These are phyloP conservation scores for Saturnispora kantuleensis DNA, from an alignment of 805 yeast species.

Conservation along the genomic window DNA sequence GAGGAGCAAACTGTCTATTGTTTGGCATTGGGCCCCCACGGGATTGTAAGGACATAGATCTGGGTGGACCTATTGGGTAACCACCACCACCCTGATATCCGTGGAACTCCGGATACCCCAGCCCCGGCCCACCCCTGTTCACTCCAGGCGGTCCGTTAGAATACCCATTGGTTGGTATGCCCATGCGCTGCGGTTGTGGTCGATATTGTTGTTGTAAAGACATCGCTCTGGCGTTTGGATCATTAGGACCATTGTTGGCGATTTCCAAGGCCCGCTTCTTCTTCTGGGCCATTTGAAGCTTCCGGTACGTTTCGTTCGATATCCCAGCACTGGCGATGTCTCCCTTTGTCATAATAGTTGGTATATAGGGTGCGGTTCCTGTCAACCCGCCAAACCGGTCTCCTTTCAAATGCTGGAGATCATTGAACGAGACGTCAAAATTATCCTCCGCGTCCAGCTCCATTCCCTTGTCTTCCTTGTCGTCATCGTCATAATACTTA, in stretches of 20 bases:
- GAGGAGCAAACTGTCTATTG: slow-evolving; percentile 23
- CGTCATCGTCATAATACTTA: slow-evolving; percentile 14
- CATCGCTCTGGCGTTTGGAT: slow-evolving; percentile 1
- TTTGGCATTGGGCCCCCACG: slow-evolving; percentile 10
- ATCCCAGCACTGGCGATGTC: slow-evolving; percentile 23
- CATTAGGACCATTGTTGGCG: slow-evolving; percentile 17
- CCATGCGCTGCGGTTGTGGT: slow-evolving; percentile 1
- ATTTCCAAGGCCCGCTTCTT: slow-evolving; percentile 36
- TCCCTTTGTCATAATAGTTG: slow-evolving; percentile 41
- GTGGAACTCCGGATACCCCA: background rate
- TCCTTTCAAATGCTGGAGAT: slow-evolving; percentile 52
- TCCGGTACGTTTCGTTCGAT: slow-evolving; percentile 56
- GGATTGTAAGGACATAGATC: slow-evolving; percentile 14
- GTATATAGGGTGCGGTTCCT: slow-evolving; percentile 68
- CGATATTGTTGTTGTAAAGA: slow-evolving; percentile 7
- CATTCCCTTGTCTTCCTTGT: slow-evolving; percentile 19
- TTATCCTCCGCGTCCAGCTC: slow-evolving; percentile 25
- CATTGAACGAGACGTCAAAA: slow-evolving; percentile 48
- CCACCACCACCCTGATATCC: too few relatives aligned
- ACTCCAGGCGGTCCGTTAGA: background rate
- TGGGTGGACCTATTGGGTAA: slow-evolving; percentile 4
- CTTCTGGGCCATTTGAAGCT: slow-evolving; percentile 57
- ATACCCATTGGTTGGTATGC: background rate
- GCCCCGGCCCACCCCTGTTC: background rate
- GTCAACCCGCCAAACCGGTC: slow-evolving; percentile 40